Base-by-base conservation (phyloP, 2,329 filamentous ascomycete genomes). In the Neofusicoccum sp. region DNA sequence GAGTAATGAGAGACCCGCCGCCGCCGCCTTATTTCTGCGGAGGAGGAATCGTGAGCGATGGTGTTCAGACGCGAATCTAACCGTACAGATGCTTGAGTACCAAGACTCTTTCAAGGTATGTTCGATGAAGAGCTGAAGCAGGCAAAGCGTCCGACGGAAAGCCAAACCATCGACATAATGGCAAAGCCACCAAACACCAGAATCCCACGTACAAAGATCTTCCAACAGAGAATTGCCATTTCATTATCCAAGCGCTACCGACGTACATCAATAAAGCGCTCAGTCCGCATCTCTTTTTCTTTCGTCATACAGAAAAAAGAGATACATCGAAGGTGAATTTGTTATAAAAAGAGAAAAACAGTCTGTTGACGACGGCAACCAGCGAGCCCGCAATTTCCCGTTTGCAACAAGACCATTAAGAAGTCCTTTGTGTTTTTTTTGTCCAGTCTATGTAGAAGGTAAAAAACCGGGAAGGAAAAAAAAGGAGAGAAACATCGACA, bases 381-480 rank as follows among this genome's bases (percentile, higher is more conserved):
- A 48, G 29, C 45, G 16, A 29, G 29, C 7, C 45, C 28, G 22
- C 5, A 29, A 29, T 45, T n/a, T 7, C 3, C 6, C 11, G 14
- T 14, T n/a, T n/a, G 41, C 41, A 43, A 43, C 41, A 43, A 16
- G 41, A 43, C 41, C 41, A 43, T 43, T 43, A 22, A 22, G 22
- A 22, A 4, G 31, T 45, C 54, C 9, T 58, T 58, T 12, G 28
- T 58, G 34, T 41, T 14, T 43, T 58, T 58, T 58, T 29, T 58
- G 39, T 41, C 54, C 54, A 58, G 54, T 58, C 54, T 58, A 58
- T 58, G 16, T 34, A 37, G 31, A 45, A 54, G 36, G 9, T 22
- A 39, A 52, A 34, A 49, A 49, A 41, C 16, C 5, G n/a, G 22
- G 36, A 36, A 37, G 31, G 36, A 44, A 16, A 33, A 34, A 6